phyloP scores from a whole-genome alignment of 768 basidiomycete genomes.

The Lactifluus subvellereus region DNA sequence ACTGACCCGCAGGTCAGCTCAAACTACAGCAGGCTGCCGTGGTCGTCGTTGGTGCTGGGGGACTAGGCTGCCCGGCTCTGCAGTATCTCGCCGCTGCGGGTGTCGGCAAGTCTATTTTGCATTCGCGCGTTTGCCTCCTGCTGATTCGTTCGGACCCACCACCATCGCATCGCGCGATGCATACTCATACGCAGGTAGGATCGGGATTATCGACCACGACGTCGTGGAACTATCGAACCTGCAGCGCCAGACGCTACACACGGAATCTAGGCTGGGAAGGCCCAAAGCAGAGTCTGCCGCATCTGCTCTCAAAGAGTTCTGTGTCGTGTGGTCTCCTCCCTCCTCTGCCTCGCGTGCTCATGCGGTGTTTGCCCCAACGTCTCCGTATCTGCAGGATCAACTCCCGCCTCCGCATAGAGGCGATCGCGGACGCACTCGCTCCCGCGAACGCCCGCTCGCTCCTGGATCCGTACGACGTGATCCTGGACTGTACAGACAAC shows the following conservation, averaged over 20 bases:
- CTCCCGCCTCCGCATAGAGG: conserved; percentile 54
- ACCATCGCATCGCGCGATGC: no score
- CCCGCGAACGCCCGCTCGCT: conserved; percentile 59
- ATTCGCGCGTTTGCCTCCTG: not conserved
- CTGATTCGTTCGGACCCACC: no score
- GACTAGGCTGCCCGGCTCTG: conserved; percentile 91
- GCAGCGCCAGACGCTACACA: conserved; percentile 90
- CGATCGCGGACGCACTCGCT: conserved; percentile 48
- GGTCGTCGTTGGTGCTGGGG: conserved; percentile 90
- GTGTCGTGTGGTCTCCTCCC: conserved; percentile 14
- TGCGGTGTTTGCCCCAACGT: conserved; percentile 7
- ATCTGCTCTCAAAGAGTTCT: conserved; percentile 56
- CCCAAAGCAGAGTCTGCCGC: conserved; percentile 82
- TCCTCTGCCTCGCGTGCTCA: not conserved
- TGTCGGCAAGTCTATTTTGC: conserved; percentile 53
- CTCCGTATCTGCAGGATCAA: conserved; percentile 54
- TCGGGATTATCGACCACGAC: conserved; percentile 89
- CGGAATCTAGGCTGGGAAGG: conserved; percentile 60
- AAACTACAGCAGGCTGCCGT: conserved; percentile 72
- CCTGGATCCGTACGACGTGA: conserved; percentile 59
- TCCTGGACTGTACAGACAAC: conserved; percentile 95
- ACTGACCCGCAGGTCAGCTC: conserved; percentile 58
- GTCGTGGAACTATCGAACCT: conserved; percentile 84
- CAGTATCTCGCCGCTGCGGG: conserved; percentile 93
- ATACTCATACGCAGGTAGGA: conserved; percentile 46